Base-by-base conservation (phyloP, 2,329 filamentous ascomycete genomes). In the Trichophyton rubrum region DNA sequence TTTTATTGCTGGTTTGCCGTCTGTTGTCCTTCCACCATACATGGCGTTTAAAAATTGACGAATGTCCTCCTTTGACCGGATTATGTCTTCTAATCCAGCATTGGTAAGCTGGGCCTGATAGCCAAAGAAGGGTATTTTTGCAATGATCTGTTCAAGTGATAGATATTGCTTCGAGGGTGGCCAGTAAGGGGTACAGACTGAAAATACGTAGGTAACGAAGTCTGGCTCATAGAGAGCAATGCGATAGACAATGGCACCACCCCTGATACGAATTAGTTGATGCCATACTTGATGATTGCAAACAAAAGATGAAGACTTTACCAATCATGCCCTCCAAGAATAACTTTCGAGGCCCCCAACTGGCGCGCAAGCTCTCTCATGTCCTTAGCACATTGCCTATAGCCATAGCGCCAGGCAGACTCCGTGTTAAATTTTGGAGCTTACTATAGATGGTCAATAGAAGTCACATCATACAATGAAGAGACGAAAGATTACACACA, bases 291-390 rank as follows among this genome's bases (percentile, higher is more conserved):
- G n/a, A 4, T n/a, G 33, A 13, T 35, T 9, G 33, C 3, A 35
- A 3, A 20, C 27, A 22, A 24, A 59, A 4, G 15, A 35, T 24
- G 38, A 24, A 47, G 49, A n/a, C 22, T 27, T 8, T 71, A 76
- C 83, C 92, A 96, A 74, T 97, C 92, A 75, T 96, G 92, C 6
- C 90, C 92, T 56, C 90, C 90, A 13, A 96, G 80, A 61, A 96
- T 85, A 68, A 96, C 86, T 56, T 72, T 77, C 49, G 70, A 76
- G 59, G 78, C 75, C 3, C 77, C 75, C 3, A 85, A 72, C 41
- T 85, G 80, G 62, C 75, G 76, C 5, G 87, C 84, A 24, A 97
- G 79, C 63, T 84, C 85, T 22, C 84, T 85, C 65, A 97, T 81
- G 69, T 96, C 90, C 60, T 85, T 82, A 17, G 87, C 80, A 62